Base-by-base conservation (phyloP, 1,284 basidiomycete genomes). In the Malassezia equina region DNA sequence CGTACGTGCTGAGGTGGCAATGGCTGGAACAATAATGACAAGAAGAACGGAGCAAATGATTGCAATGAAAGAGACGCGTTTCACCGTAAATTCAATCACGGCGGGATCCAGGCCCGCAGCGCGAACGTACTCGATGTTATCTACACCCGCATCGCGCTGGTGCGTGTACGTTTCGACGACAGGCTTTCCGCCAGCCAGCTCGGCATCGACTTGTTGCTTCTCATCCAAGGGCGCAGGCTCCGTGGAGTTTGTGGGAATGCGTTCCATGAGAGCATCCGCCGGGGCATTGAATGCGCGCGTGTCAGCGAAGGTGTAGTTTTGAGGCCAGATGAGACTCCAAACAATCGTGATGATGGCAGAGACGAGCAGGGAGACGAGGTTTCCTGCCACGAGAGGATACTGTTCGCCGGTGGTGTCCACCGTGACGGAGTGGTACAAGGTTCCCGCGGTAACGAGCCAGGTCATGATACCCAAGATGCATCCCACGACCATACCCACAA, bases 311-410 rank as follows among this genome's bases (percentile, higher is more conserved):
- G 64, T 62, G 50, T 71, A 67, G 33, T 61, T 68, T 36, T 71
- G 62, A 2, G 70, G 70, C 19, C 40, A 46, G n/a, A 66, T 6
- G n/a, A 61, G 13, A 21, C 59, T 67, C 19, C 60, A 78, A 0
- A 76, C 78, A 25, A 83, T 77, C 0, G 86, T 81, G 63, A 94
- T 78, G 55, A 94, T 83, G 1, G 80, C 86, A 7, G 88, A 86
- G 21, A 87, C 80, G 19, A 83, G 83, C 63, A 95, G 87, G 0
- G 88, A 84, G 1, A 86, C 85, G 12, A 93, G 77, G 76, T 93
- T 91, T 5, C 90, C 89, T 0, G 88, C 84, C 15, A 93, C 55
- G 1, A 74, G 67, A 1, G 75, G 75, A 52, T 83, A 83, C 75
- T 89, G 84, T 19, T 84, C 83, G 69, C 78, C 78, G 23, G 78